Evolutionary conservation across 1,284 basidiomycete species (phyloP).

Genomic region (Sanguinoderma infundibulare): DNA sequence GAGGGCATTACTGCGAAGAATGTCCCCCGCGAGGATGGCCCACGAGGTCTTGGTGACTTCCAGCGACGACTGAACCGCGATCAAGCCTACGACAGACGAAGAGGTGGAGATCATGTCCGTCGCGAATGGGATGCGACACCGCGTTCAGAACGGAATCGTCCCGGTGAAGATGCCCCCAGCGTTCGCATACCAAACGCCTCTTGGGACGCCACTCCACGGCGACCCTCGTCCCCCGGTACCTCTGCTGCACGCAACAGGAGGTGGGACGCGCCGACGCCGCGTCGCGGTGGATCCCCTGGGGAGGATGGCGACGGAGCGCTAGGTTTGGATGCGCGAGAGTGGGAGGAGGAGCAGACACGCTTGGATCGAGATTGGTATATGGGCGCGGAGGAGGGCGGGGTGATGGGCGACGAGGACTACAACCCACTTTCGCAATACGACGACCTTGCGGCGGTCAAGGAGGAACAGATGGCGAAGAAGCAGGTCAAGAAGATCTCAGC

Average conservation of each 20-base stretch:
- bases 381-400: slow-evolving; percentile 83
- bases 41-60: slow-evolving; percentile 73
- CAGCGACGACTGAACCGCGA: slow-evolving; percentile 72
- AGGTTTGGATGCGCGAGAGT: slow-evolving; percentile 77
- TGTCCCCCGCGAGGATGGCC: slow-evolving; percentile 56
- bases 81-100: slow-evolving; percentile 33
- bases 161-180: slow-evolving; percentile 76
- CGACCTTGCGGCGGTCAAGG: slow-evolving; percentile 72
- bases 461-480: slow-evolving; percentile 82
- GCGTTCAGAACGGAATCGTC: slow-evolving; percentile 56
- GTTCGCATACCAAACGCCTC: slow-evolving; percentile 87
- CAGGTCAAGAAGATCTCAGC: slow-evolving; percentile 88
- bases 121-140: slow-evolving; percentile 74
- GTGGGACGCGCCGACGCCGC: slow-evolving; percentile 90
- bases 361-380: slow-evolving; percentile 96
- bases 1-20: slow-evolving; percentile 67
- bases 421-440: slow-evolving; percentile 95
- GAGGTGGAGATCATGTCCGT: slow-evolving; percentile 25
- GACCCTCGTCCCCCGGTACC: slow-evolving; percentile 43
- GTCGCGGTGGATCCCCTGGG: slow-evolving; percentile 57
- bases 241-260: slow-evolving; percentile 62
- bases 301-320: slow-evolving; percentile 63
- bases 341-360: slow-evolving; percentile 93
- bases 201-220: slow-evolving; percentile 89
- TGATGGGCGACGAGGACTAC: slow-evolving; percentile 89